Evolutionary conservation across 306 rosid genomes (phyloP).

Genomic region (Myrica gale): DNA sequence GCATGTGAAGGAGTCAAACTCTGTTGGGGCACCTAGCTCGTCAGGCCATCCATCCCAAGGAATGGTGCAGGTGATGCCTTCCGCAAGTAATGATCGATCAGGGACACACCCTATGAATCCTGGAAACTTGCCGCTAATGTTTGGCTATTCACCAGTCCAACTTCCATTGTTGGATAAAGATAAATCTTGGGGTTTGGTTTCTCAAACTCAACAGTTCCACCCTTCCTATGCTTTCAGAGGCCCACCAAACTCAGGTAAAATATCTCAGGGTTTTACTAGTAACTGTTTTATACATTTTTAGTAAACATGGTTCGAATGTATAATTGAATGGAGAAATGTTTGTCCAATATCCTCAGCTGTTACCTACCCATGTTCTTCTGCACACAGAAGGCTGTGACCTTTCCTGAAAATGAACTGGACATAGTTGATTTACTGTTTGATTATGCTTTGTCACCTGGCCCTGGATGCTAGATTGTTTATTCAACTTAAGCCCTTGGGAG

Average conservation of each 20-base stretch:
- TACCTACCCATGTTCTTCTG: background rate
- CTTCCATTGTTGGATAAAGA: conserved; percentile 81
- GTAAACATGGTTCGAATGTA: background rate
- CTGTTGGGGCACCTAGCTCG: conserved; percentile 44
- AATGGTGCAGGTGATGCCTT: conserved; percentile 65
- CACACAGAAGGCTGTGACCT: background rate
- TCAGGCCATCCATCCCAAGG: conserved; percentile 52
- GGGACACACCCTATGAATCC: conserved; percentile 53
- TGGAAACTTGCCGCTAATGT: conserved; percentile 67
- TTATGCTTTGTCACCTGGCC: background rate
- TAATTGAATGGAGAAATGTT: background rate
- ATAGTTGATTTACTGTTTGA: background rate
- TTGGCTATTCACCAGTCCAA: conserved; percentile 80
- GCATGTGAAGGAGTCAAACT: conserved; percentile 51
- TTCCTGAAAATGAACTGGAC: conserved; percentile 4
- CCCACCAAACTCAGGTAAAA: conserved; percentile 70
- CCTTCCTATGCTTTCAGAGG: conserved; percentile 57
- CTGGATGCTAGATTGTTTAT: background rate
- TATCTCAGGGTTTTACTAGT: conserved; percentile 6
- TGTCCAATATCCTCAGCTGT: background rate
- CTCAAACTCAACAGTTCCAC: conserved; percentile 77
- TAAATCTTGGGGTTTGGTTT: conserved; percentile 63
- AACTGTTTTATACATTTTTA: background rate
- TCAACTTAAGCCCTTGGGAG: background rate
- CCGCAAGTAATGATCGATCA: conserved; percentile 49